Evolutionary conservation across 345 rosid species (phyloP).

Genomic region (Euclidium syriacum): DNA sequence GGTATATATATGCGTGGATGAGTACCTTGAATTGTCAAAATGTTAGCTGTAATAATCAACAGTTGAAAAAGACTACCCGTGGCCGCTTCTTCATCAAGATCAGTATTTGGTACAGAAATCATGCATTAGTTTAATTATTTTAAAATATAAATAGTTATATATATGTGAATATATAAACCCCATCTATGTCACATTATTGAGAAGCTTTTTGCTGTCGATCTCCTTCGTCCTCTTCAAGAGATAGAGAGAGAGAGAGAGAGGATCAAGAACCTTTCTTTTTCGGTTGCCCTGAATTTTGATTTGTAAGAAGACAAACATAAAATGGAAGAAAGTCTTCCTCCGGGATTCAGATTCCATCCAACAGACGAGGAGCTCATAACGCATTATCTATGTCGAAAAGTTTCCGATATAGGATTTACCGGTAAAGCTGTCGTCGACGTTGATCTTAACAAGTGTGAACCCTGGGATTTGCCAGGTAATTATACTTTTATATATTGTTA

Average conservation of each 20-base stretch:
- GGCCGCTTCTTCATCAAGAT: constrained; percentile 54
- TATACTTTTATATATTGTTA: neutral
- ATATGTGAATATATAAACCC: constrained; percentile 20
- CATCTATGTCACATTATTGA: constrained; percentile 30
- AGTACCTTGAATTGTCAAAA: constrained; percentile 53
- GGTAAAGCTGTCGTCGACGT: constrained; percentile 85
- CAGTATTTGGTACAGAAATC: constrained; percentile 26
- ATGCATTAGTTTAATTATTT: constrained; percentile 12
- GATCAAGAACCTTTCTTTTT: neutral
- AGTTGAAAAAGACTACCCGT: constrained; percentile 29
- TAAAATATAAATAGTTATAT: constrained; percentile 16
- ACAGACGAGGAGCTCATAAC: constrained; percentile 97
- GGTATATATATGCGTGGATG: constrained; percentile 3
- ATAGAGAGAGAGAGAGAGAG: neutral
- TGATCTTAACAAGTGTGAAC: constrained; percentile 96
- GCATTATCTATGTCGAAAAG: constrained; percentile 60
- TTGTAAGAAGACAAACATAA: neutral
- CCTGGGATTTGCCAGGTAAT: constrained; percentile 98
- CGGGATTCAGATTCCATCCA: constrained; percentile 97
- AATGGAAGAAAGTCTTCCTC: constrained; percentile 89
- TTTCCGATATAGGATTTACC: constrained; percentile 56
- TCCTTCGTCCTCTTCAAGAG: constrained; percentile 4
- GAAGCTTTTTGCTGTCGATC: constrained; percentile 21
- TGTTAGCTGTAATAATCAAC: constrained; percentile 76
- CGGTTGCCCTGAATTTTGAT: neutral